Evolutionary conservation across 257 asterid species (phyloP), one percentile per base, ranked within the genome.

Genomic region (Agastache rugosa): DNA sequence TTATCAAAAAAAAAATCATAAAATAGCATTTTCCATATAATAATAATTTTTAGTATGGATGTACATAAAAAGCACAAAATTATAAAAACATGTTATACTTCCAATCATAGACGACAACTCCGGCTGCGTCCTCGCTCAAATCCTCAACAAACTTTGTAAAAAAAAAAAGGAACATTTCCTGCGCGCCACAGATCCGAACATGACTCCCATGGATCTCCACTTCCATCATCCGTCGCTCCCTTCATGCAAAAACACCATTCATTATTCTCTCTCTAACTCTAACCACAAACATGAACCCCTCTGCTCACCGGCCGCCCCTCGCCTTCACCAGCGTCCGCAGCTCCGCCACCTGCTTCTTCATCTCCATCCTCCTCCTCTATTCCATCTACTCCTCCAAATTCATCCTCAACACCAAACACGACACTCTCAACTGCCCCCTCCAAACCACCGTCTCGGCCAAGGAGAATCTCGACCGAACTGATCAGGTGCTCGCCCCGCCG

Each of bases 311-410:
- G 27, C 71, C 72, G 19, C 56, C 82, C 64, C 0, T 54, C 60
- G 87, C 80, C 89, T 66, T 66, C 27, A 76, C 63, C 85, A 83
- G 56, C 79, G 83, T 83, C 74, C 78, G 89, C 11, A 83, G 69
- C 67, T 77, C 80, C 51, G 59, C 80, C 58, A 70, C 88, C 48
- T 77, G 78, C 73, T 56, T 85, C 73, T 86, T 85, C 84, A 44
- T 87, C 63, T n/a, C 72, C 58, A 1, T 88, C 6, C 67, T 87
- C 25, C 20, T 83, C 22, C 60, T 86, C 67, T 90, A 88, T 61
- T 73, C 76, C 60, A 74, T 88, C 15, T 88, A 86, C 81, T 79
- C 92, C 62, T 86, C 90, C 55, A 81, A 72, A 6, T 11, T 85
- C 76, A 29, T 88, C 41, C 81, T 90, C 82, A 73, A 56, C 34